Evolutionary conservation across 1,284 basidiomycete genomes (phyloP).

Genomic region (Leccinum ponderosum): DNA sequence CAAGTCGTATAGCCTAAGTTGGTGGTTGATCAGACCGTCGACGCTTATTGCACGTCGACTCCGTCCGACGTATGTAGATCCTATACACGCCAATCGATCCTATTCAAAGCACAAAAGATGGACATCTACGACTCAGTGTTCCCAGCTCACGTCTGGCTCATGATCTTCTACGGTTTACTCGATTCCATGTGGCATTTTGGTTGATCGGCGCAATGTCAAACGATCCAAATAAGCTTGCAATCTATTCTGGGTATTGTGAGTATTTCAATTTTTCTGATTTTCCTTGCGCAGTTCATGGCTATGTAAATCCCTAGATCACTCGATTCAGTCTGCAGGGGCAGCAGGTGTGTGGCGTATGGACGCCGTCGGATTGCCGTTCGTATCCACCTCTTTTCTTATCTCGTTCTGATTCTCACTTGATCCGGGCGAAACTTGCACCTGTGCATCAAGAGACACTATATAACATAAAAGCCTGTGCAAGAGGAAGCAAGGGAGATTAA

Average conservation of each 20-base stretch:
- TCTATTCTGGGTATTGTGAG: constrained; percentile 43
- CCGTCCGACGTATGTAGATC: constrained; percentile 1
- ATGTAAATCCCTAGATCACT: constrained; percentile 28
- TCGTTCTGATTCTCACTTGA: not conserved
- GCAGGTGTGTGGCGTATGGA: constrained; percentile 39
- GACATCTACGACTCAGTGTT: constrained; percentile 33
- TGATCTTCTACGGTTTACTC: constrained; percentile 40
- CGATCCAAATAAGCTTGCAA: constrained; percentile 39
- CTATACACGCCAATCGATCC: constrained; percentile 17
- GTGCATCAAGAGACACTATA: no score
- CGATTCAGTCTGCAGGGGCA: constrained; percentile 38
- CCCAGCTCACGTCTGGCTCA: constrained; percentile 36
- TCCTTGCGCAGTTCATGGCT: no score
- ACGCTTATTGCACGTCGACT: not conserved
- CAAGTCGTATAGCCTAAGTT: constrained; percentile 19
- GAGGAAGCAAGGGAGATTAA: no score
- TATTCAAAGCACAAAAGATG: constrained; percentile 18
- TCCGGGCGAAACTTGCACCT: no score
- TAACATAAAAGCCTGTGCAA: no score
- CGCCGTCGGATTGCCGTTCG: constrained; percentile 28
- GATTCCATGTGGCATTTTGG: constrained; percentile 48
- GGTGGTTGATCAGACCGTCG: not conserved
- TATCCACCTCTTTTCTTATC: not conserved
- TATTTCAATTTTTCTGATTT: not conserved
- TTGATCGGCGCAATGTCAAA: constrained; percentile 43